Evolutionary conservation across 2,329 filamentous ascomycete species (phyloP), one percentile per base, ranked within the genome.

Genomic region (Fusarium sarcochroum): DNA sequence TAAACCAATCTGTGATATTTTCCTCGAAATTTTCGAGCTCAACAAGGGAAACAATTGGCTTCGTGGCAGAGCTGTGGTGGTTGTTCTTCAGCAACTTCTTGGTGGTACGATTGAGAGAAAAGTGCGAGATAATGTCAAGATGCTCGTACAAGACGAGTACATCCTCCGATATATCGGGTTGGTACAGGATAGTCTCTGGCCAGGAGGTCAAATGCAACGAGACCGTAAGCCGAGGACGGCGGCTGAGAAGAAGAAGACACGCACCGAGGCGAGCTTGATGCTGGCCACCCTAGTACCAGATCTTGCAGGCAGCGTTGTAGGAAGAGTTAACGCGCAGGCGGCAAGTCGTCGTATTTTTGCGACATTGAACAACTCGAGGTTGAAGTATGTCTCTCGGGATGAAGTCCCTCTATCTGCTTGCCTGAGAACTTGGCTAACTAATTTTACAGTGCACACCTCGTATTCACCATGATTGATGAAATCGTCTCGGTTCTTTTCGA

Each of bases 41-140:
- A 97, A 98, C 78, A 90, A 91, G 63, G 94, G 95, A 40, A 98
- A 97, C 80, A 98, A 97, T 79, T 99, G 96, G 97, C 88, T 99
- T 6, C 92, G 97, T 40, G 97, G 96, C 1, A 90, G 96, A 21
- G 96, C 96, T 0, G 96, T 98, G 2, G 95, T 99, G 6, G 94
- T 99, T 11, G 95, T 99, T 4, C 85, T 99, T 20, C 96, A 99
- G 76, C 96, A 99, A 79, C 87, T 99, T 7, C 89, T 99, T 2
- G 96, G 96, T 15, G 95, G 96, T 21, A 98, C 96, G 0, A 97
- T 99, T 66, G 96, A 99, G 81, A 90, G 94, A 62, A 98, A 97
- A 79, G 92, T 98, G 30, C 90, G 96, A 20, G 96, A 99, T 62
- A 92, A 90, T 54, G 90, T 94, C 41, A 91, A 89, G 69, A 83